Evolutionary conservation across 2,329 filamentous ascomycete genomes (phyloP).

Genomic region (Gaeumannomyces sp.): DNA sequence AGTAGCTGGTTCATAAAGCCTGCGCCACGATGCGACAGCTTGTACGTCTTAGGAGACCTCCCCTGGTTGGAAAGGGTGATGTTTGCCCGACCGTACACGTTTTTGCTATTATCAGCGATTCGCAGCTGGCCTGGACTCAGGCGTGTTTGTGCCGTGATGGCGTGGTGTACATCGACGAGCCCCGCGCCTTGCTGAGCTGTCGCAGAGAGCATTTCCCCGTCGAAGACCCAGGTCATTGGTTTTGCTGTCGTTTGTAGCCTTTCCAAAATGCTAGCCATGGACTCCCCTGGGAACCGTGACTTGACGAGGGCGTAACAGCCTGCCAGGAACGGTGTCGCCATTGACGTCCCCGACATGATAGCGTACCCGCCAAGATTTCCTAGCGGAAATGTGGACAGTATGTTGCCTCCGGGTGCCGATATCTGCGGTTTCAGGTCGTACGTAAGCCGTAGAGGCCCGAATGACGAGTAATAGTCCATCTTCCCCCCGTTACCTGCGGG

Average conservation of each 20-base stretch:
- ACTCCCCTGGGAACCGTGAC: conserved; percentile 22
- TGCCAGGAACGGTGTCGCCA: conserved; percentile 29
- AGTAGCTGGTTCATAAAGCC: conserved; percentile 19
- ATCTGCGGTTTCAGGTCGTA: conserved; percentile 24
- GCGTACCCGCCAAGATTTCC: conserved; percentile 24
- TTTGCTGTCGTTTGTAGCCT: conserved; percentile 25
- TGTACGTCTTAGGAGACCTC: conserved; percentile 17
- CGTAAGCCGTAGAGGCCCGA: conserved; percentile 17
- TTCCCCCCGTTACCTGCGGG: conserved; percentile 14
- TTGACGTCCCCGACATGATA: conserved; percentile 29
- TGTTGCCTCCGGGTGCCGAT: conserved; percentile 28
- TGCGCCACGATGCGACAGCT: conserved; percentile 18
- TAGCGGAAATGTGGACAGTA: conserved; percentile 29
- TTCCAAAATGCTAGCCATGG: conserved; percentile 21
- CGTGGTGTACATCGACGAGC: conserved; percentile 26
- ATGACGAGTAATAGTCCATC: conserved; percentile 20
- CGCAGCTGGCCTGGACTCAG: conserved; percentile 21
- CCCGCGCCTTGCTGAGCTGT: conserved; percentile 29
- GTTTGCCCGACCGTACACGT: conserved; percentile 15
- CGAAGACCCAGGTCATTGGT: conserved; percentile 21
- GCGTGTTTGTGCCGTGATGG: conserved; percentile 18
- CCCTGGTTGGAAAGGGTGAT: conserved; percentile 21
- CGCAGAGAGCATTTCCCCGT: conserved; percentile 22
- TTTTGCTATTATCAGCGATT: conserved; percentile 14
- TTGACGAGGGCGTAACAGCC: conserved; percentile 30